These are phyloP conservation scores for Adansonia gregorii DNA, from an alignment of 441 rosid genomes.

Conservation along the genomic window DNA sequence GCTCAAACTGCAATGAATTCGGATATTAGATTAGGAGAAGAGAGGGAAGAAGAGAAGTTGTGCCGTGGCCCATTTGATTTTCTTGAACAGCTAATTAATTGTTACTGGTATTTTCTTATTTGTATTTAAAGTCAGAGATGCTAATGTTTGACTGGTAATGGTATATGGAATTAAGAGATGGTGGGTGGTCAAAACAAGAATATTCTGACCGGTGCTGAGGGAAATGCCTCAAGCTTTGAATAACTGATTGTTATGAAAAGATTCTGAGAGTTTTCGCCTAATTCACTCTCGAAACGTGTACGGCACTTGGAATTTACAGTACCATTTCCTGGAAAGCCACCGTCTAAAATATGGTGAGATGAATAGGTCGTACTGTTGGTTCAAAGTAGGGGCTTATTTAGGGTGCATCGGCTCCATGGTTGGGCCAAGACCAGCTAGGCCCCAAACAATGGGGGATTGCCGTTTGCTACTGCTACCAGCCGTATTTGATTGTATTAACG, in stretches of 20 bases:
- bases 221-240: neutral
- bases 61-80: neutral
- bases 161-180: neutral
- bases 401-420: neutral
- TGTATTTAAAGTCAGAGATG: neutral
- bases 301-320: neutral
- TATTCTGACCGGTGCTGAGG: neutral
- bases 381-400: neutral
- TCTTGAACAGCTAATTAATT: neutral
- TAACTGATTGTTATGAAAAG: neutral
- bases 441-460: neutral
- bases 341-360: neutral
- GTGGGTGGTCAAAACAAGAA: neutral
- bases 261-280: neutral
- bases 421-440: conserved; percentile 14
- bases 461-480: conserved; percentile 14
- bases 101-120: neutral
- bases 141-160: neutral
- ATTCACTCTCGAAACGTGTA: neutral
- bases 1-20: neutral
- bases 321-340: neutral
- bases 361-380: neutral
- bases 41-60: neutral
- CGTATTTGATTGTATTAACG: conserved; percentile 24
- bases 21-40: neutral